phyloP scores from a whole-genome alignment of 2,329 filamentous ascomycete species.

The Hymenoscyphus fructigenus region DNA sequence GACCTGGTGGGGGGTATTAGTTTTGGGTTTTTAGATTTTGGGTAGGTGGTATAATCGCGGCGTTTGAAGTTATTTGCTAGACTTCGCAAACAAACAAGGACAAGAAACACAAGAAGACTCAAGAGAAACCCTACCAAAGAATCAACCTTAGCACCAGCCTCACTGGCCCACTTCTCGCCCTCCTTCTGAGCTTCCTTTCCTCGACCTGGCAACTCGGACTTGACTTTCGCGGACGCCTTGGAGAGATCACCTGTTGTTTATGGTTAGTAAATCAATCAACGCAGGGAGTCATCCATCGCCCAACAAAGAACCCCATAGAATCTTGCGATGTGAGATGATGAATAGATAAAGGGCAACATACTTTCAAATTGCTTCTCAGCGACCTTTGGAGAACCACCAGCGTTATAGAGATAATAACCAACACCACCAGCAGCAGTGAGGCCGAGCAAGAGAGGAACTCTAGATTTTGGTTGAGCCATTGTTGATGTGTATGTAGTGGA shows the following conservation, averaged over 20 bases:
- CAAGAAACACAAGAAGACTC: too few species aligned
- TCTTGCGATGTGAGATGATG: background rate
- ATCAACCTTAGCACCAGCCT: slow-evolving; percentile 67
- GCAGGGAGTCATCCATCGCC: background rate
- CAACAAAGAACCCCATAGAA: background rate
- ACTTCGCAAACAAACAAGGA: too few species aligned
- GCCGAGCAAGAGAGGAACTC: slow-evolving; percentile 50
- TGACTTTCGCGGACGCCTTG: slow-evolving; percentile 64
- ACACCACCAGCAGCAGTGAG: slow-evolving; percentile 64
- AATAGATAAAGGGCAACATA: slow-evolving; percentile 44
- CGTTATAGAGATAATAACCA: slow-evolving; percentile 89
- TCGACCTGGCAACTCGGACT: slow-evolving; percentile 62
- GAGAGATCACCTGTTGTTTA: slow-evolving; percentile 70
- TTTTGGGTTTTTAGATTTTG: background rate
- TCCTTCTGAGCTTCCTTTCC: slow-evolving; percentile 64
- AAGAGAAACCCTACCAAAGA: slow-evolving; percentile 54
- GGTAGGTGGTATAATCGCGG: background rate
- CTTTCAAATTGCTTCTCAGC: slow-evolving; percentile 88
- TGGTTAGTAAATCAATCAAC: background rate
- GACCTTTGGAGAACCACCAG: slow-evolving; percentile 76
- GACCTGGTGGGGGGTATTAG: slow-evolving; percentile 43
- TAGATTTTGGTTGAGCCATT: slow-evolving; percentile 39
- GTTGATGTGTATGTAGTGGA: slow-evolving; percentile 12
- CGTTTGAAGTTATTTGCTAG: too few species aligned
- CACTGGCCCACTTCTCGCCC: slow-evolving; percentile 58